phyloP scores from a whole-genome alignment of 805 yeast species.

The Candida qinlingensis region DNA sequence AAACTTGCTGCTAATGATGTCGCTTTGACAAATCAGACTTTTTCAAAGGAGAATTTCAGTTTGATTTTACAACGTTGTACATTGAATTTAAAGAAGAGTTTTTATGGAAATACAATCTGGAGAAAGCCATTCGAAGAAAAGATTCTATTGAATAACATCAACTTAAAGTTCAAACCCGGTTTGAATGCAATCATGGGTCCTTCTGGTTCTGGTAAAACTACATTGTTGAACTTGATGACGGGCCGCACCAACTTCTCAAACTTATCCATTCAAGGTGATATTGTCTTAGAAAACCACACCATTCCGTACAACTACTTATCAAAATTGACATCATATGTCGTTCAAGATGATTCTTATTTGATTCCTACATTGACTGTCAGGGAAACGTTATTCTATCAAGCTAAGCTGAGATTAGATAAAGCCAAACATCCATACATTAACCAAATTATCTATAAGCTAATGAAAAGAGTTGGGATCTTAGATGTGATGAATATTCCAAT shows the following conservation, averaged over 20 bases:
- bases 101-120: slow-evolving; percentile 2
- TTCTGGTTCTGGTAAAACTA: slow-evolving; percentile 74
- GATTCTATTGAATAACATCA: slow-evolving; percentile 29
- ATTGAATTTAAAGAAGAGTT: slow-evolving; percentile 10
- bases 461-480: slow-evolving; percentile 61
- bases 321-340: slow-evolving; percentile 60
- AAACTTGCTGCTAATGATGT: not conserved
- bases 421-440: slow-evolving; percentile 38
- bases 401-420: slow-evolving; percentile 55
- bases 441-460: slow-evolving; percentile 46
- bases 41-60: not conserved
- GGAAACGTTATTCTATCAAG: slow-evolving; percentile 72
- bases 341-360: slow-evolving; percentile 74
- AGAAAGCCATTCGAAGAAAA: slow-evolving; percentile 9
- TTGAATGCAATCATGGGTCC: slow-evolving; percentile 78
- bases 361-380: slow-evolving; percentile 68
- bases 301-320: slow-evolving; percentile 31
- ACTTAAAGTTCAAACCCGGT: slow-evolving; percentile 69
- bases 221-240: slow-evolving; percentile 58
- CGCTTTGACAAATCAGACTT: not conserved
- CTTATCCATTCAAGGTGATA: slow-evolving; percentile 31
- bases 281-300: slow-evolving; percentile 37
- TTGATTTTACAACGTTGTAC: slow-evolving; percentile 10
- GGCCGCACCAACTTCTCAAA: slow-evolving; percentile 39
- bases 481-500: slow-evolving; percentile 28